Conservation (phyloP, 73 alveolate genomes). For the Paramecium octaurelia region DNA sequence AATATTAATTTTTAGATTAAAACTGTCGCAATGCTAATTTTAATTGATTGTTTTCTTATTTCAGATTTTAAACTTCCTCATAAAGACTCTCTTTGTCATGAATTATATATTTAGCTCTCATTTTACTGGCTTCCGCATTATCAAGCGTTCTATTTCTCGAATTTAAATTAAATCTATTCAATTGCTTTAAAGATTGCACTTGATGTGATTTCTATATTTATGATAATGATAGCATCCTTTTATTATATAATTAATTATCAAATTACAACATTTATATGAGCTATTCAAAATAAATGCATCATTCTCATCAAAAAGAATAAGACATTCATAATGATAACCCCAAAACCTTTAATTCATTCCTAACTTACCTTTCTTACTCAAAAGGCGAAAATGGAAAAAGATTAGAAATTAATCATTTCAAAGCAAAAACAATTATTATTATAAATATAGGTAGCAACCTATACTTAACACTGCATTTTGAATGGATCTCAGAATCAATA, state of each 20-base stretch:
- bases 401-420: neutral
- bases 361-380: neutral
- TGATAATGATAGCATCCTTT: neutral
- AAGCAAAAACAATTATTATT: neutral
- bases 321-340: neutral
- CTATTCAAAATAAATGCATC: neutral
- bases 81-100: constrained; percentile 1
- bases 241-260: neutral
- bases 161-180: neutral
- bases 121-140: neutral
- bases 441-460: neutral
- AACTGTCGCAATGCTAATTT: neutral
- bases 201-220: neutral
- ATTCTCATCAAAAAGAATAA: neutral
- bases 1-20: neutral
- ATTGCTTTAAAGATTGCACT: neutral
- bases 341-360: neutral
- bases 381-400: neutral
- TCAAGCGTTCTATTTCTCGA: neutral
- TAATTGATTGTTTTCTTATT: neutral
- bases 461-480: neutral
- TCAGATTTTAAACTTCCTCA: neutral
- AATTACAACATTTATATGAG: neutral
- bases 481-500: neutral
- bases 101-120: neutral